Base-by-base conservation (phyloP, 2,329 filamentous ascomycete genomes). In the Trichoderma lentiforme region DNA sequence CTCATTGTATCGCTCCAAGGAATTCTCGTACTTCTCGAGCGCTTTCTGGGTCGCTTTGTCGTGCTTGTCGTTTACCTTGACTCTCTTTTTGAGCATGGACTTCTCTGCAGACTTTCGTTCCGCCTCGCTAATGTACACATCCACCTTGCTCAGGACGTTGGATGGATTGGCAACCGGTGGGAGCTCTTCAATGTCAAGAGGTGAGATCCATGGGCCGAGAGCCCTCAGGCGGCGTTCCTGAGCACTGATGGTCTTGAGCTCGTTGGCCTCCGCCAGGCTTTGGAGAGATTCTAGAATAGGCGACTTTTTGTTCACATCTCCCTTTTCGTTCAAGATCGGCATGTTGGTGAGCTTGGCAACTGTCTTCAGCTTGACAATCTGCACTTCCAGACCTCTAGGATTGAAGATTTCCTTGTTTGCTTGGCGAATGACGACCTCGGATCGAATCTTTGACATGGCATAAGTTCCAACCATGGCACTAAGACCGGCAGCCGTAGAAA, bases 61-160 rank as follows among this genome's bases (percentile, higher is more conserved):
- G 18, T 67, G 64, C 15, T 39, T 67, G 3, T 67, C 24, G 3
- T 39, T 67, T 3, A 39, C 64, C 9, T n/a, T 36, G 8, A 67
- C n/a, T 14, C 64, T 67, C 32, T 67, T 67, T 18, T 67, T 67
- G 4, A 67, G 47, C 64, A 67, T 67, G 30, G 64, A 57, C 24
- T 67, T 56, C 32, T 67, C 64, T 8, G 64, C 64, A 1, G 64
- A 67, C 18, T 57, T 67, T 36, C 64, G 64, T 14, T 67, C 64
- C 9, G 18, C 24, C 24, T 67, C 64, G 15, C 64, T 67, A 12
- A 67, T 28, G 12, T 57, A 39, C 4, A 30, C 64, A 39, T 67
- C 64, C 32, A 67, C 64, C 34, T 67, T 67, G 12, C 51, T 57
- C 4, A 67, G 15, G 3, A 57, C 18, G 15, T 67, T 67, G 15